Base-by-base conservation (phyloP, 1,284 basidiomycete genomes). In the Waitea zeae region DNA sequence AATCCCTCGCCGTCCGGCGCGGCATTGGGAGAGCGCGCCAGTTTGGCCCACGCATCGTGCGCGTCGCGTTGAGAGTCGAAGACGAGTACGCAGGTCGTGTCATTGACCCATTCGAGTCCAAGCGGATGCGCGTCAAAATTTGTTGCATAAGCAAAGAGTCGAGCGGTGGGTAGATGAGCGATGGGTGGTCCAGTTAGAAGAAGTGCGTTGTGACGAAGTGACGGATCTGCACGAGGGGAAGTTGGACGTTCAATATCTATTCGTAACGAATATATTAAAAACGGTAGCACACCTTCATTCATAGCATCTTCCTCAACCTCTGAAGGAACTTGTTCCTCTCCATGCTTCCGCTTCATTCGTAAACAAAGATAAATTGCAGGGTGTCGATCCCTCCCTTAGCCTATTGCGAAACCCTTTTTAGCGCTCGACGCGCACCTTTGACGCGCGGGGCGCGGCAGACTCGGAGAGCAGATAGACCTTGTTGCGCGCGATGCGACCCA, bases 71-170 rank as follows among this genome's bases (percentile, higher is more conserved):
- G 69, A 17, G 68, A 57, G 9, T 64, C 53, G 46, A 81, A 86
- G 32, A 86, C 73, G 36, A 84, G 57, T 4, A 86, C 63, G 45
- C 79, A 83, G 18, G 76, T 79, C 18, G 58, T 72, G 53, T 86
- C 81, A 48, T 82, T 70, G 6, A 86, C 62, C 81, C 80, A 83
- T 50, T 84, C 78, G 6, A 81, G 54, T 2, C 63, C 74, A 38
- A 80, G 61, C 0, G 80, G 81, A 17, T 65, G 61, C 0, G 67
- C 61, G 32, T 76, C 70, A 46, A 76, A 80, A 43, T 82, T 70
- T 1, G 70, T 74, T 17, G 72, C 72, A 44, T 84, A 86, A 0
- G 73, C 80, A 46, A 84, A 84, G 36, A 82, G 61, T 35, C 70
- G 64, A 3, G 64, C 58, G 3, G 81, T 83, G 13, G 75, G 67